Base-by-base conservation (phyloP, 2,329 filamentous ascomycete genomes). In the Colletotrichum nymphaeae region DNA sequence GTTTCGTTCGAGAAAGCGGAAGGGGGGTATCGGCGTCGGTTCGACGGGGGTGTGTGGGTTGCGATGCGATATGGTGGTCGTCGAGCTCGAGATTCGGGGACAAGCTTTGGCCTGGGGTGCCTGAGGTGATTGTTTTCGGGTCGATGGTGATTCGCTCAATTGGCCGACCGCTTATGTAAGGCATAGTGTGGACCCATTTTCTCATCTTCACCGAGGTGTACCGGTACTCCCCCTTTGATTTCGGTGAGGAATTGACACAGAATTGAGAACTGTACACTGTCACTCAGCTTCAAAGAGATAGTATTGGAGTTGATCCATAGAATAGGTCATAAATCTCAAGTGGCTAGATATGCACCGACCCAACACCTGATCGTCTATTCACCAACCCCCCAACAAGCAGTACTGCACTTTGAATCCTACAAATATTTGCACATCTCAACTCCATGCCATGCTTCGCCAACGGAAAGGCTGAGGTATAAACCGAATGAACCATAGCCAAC, bases 361-460 rank as follows among this genome's bases (percentile, higher is more conserved):
- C 46, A 35, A 37, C 26, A 49, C 63, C 58, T n/a, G 22, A 5
- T 46, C 22, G 24, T 70, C 56, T 57, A 30, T 57, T 66, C 52
- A n/a, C 57, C 37, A 24, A 1, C 30, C 37, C 58, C 49, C 52
- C 58, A 59, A 24, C 37, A 19, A 26, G 24, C 6, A 59, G 49
- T 49, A 70, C 60, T 57, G 35, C 35, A 28, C 67, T 46, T 46
- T 70, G 57, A 71, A 73, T 62, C 56, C 67, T 71, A 66, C 60
- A 62, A 46, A 57, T 71, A 52, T 65, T 66, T 57, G 67, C 67
- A 73, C 71, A 60, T 71, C 67, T 73, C 73, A 75, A 75, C 74
- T 74, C 74, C 74, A 74, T 74, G 74, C 74, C 67, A 75, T 75
- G 74, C 74, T 57, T 74, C 74, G 67, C 69, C 69, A 72, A 55